These are phyloP conservation scores for Drechslerella coelobrocha DNA, from an alignment of 2,329 filamentous ascomycete species.

Conservation along the genomic window DNA sequence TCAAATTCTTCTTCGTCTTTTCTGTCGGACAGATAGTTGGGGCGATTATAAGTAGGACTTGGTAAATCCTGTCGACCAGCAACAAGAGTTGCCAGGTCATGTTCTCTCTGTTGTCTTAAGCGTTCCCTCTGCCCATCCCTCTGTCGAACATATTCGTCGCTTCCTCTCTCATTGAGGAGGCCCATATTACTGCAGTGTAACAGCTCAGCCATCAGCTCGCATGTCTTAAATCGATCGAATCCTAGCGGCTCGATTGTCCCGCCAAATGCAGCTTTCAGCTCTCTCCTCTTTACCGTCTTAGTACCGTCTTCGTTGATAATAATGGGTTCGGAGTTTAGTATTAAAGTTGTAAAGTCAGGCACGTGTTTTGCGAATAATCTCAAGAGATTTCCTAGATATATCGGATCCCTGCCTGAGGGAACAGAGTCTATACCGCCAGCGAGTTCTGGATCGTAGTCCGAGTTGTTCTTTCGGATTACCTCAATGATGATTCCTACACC, in stretches of 20 bases:
- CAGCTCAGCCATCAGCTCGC: slow-evolving; percentile 96
- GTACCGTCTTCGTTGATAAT: slow-evolving; percentile 64
- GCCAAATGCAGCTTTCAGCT: slow-evolving; percentile 86
- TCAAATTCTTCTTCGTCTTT: slow-evolving; percentile 89
- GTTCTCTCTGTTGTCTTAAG: slow-evolving; percentile 75
- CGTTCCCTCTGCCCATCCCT: slow-evolving; percentile 82
- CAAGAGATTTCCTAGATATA: slow-evolving; percentile 89
- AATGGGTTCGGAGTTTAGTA: slow-evolving; percentile 73
- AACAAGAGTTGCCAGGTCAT: slow-evolving; percentile 49
- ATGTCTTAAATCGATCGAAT: slow-evolving; percentile 98
- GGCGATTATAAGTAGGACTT: slow-evolving; percentile 31
- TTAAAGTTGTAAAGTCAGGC: slow-evolving; percentile 89
- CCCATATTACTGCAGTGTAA: slow-evolving; percentile 99
- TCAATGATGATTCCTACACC: slow-evolving; percentile 98
- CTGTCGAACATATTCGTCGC: slow-evolving; percentile 81
- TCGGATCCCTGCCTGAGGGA: slow-evolving; percentile 87
- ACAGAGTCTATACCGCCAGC: slow-evolving; percentile 75
- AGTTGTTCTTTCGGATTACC: slow-evolving; percentile 99
- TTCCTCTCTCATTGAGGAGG: slow-evolving; percentile 86
- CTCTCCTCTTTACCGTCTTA: slow-evolving; percentile 72
- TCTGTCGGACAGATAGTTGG: slow-evolving; percentile 35
- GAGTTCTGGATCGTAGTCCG: slow-evolving; percentile 94
- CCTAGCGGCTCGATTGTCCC: slow-evolving; percentile 90
- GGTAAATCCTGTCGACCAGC: slow-evolving; percentile 40
- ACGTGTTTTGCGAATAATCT: slow-evolving; percentile 89